Evolutionary conservation across 805 yeast genomes (phyloP).

Genomic region (Barnettozyma pratensis): DNA sequence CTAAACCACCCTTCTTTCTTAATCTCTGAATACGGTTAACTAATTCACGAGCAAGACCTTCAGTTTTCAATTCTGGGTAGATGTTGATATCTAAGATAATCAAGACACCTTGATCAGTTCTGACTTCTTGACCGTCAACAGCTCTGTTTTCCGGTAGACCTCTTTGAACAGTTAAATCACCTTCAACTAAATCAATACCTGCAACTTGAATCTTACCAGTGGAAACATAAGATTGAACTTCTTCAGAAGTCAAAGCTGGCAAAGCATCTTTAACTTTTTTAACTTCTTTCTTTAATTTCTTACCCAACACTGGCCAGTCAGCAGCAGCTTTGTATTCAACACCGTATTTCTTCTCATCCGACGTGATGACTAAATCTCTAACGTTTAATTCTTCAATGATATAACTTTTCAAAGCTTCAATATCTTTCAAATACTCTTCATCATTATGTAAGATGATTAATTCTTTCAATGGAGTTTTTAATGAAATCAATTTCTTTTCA

Average conservation of each 20-base stretch:
- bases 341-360: conserved; percentile 87
- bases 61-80: conserved; percentile 83
- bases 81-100: conserved; percentile 83
- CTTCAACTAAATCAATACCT: conserved; percentile 80
- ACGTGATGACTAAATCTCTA: conserved; percentile 79
- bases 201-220: conserved; percentile 79
- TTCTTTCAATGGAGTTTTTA: conserved; percentile 90
- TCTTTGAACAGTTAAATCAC: conserved; percentile 87
- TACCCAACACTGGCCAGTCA: conserved; percentile 98
- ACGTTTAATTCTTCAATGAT: conserved; percentile 89
- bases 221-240: conserved; percentile 69
- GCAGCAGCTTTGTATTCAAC: conserved; percentile 94
- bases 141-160: conserved; percentile 70
- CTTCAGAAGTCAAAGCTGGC: conserved; percentile 74
- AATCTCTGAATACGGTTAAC: conserved; percentile 96
- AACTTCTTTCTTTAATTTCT: conserved; percentile 91
- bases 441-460: conserved; percentile 84
- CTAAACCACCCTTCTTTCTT: conserved; percentile 92
- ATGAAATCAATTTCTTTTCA: conserved; percentile 89
- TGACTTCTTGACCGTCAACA: conserved; percentile 72
- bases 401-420: conserved; percentile 71
- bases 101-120: conserved; percentile 86
- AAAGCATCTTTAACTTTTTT: conserved; percentile 92
- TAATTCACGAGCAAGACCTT: conserved; percentile 94
- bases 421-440: conserved; percentile 64